Conservation (phyloP, 2,329 filamentous ascomycete genomes). For the Phoma sp. region DNA sequence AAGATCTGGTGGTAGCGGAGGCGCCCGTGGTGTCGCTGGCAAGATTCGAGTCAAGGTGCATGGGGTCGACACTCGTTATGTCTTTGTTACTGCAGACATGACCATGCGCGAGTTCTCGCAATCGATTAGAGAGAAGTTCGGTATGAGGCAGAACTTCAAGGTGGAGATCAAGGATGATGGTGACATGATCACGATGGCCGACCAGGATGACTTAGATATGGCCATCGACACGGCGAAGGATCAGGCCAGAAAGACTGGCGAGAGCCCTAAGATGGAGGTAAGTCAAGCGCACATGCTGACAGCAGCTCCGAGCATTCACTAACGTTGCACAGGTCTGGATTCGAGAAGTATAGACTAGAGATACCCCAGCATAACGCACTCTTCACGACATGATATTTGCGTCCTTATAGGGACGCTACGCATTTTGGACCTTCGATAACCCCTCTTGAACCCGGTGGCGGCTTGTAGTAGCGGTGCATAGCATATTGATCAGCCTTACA, state of each 20-base stretch:
- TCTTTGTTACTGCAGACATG: slow-evolving; percentile 78
- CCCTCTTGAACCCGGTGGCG: slow-evolving; percentile 15
- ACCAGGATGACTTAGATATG: slow-evolving; percentile 95
- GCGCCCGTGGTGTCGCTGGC: slow-evolving; percentile 59
- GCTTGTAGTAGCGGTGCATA: slow-evolving; percentile 19
- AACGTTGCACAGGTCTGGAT: slow-evolving; percentile 54
- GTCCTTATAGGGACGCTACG: slow-evolving; percentile 14
- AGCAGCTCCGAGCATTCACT: slow-evolving; percentile 17
- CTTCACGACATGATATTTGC: slow-evolving; percentile 29
- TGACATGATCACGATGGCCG: slow-evolving; percentile 96
- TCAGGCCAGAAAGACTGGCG: slow-evolving; percentile 74
- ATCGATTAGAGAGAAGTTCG: slow-evolving; percentile 86
- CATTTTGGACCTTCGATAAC: slow-evolving; percentile 19
- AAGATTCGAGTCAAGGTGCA: slow-evolving; percentile 92
- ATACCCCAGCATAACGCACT: slow-evolving; percentile 44
- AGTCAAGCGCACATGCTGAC: slow-evolving; percentile 47
- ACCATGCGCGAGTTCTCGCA: slow-evolving; percentile 80
- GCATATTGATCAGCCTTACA: slow-evolving; percentile 17
- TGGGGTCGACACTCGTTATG: slow-evolving; percentile 83
- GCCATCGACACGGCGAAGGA: slow-evolving; percentile 73
- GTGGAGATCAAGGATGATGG: slow-evolving; percentile 89
- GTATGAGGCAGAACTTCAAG: slow-evolving; percentile 77
- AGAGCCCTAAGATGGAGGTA: slow-evolving; percentile 95
- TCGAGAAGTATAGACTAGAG: slow-evolving; percentile 51
- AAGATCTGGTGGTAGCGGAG: slow-evolving; percentile 54